These are phyloP conservation scores for Tulasnella calospora DNA, from an alignment of 768 basidiomycete species.

Conservation along the genomic window DNA sequence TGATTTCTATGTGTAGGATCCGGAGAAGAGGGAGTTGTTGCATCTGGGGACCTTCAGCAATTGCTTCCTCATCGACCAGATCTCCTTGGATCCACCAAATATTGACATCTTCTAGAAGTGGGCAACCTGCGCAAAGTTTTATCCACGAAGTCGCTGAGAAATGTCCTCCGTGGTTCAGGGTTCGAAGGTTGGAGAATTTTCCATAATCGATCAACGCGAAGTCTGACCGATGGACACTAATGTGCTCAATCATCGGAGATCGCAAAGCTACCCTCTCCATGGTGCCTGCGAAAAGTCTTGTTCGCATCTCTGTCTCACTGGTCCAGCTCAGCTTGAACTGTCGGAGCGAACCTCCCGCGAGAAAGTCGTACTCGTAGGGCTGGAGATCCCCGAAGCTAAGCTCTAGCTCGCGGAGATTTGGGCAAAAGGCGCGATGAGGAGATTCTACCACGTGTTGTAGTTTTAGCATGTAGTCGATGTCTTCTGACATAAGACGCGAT, in stretches of 20 bases:
- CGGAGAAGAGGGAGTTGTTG: not conserved
- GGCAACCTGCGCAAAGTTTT: not conserved
- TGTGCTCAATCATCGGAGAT: not conserved
- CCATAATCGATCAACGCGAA: not conserved
- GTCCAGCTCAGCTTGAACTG: not conserved
- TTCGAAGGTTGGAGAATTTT: not conserved
- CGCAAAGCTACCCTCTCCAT: not conserved
- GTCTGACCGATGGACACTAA: not conserved
- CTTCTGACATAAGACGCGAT: not conserved
- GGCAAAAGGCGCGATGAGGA: not conserved
- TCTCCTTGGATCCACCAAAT: not conserved
- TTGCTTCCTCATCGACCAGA: not conserved
- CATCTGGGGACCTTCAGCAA: not conserved
- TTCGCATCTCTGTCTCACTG: fast-evolving
- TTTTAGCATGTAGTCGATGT: not conserved
- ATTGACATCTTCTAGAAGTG: not conserved
- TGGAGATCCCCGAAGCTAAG: not conserved
- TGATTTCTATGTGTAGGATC: not conserved
- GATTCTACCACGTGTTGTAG: not conserved
- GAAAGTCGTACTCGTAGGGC: not conserved
- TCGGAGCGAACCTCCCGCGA: not conserved
- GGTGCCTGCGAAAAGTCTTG: not conserved
- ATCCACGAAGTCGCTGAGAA: not conserved
- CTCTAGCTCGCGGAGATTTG: not conserved
- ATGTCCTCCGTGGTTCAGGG: not conserved